Evolutionary conservation across 2,329 filamentous ascomycete genomes (phyloP), one percentile per base, ranked within the genome.

Genomic region (Aspergillus sp.): DNA sequence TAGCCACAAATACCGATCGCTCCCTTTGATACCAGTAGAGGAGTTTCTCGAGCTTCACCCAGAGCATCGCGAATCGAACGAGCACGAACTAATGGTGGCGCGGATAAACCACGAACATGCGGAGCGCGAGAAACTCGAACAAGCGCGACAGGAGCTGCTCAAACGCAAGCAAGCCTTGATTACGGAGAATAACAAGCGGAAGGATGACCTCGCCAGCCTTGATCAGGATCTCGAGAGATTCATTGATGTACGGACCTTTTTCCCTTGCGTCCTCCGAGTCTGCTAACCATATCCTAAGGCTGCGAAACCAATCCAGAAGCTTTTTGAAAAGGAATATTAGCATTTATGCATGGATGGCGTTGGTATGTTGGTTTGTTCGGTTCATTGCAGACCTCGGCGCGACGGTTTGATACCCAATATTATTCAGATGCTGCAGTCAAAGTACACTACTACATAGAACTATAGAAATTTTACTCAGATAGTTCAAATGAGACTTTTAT

Each of bases 171-270:
- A 90, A 71, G 85, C 83, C 3, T 77, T 91, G 63, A 87, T 89
- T 64, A 85, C 86, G 38, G 88, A 90, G 74, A 97, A 97, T 75
- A 96, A 96, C 80, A 92, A 92, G 79, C 87, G 94, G 68, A 97
- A 96, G 76, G 93, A 97, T 59, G 93, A 98, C 71, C 81, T 99
- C 53, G 93, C 91, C 22, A 97, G 91, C 71, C 81, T 99, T 63
- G 95, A 99, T 71, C 90, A 91, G 72, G 92, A 97, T 76, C 81
- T 98, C 60, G 95, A 98, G 79, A 93, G 91, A 72, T 97, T 97
- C 73, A 94, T 97, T 71, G 92, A 96, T 77, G 91, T 92, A 72
- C 73, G 89, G 80, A 17, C 46, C 61, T 57, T 59, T 53, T 23
- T 53, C 48, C 52, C 48, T 64, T 45, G 61, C 25, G 13, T 17